Base-by-base conservation (phyloP, 768 basidiomycete species). In the Podaxis carcinomalis region DNA sequence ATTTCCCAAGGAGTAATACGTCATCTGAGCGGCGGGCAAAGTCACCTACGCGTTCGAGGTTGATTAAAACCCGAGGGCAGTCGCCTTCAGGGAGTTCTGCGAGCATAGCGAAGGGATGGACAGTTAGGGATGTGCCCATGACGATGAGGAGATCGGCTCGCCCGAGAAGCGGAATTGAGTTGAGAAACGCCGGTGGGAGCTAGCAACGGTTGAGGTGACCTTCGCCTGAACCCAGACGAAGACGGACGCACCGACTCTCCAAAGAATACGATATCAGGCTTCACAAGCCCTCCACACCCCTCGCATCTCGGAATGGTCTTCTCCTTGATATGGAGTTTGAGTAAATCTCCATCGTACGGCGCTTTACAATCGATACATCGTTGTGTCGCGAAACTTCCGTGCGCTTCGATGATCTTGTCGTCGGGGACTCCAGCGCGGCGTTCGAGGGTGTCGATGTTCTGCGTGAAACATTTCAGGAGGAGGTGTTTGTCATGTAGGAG, bases 211-310 rank as follows among this genome's bases (percentile, higher is more conserved):
- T 37, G 44, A 59, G 42, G 10, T 6, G 13, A 5, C n/a, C 47
- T 11, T 9, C 42, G 0, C 42, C 5, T 13, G 16, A 16, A 0
- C 42, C 1, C 14, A 5, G 39, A 40, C n/a, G 7, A 53, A 61
- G 39, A 49, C 19, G 27, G 14, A 75, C 86, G 35, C 68, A 90
- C 87, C 39, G 80, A 69, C 74, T 93, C 90, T 23, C 95, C 93
- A 67, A 96, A 96, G 74, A 96, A 95, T 9, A 96, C 92, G 46
- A 96, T 96, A 68, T 96, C 91, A n/a, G 93, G 93, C 72, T 95
- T 94, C 14, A 95, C 87, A 40, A 92, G 77, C 0, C 92, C 93
- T 1, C 75, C 76, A 64, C 93, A 94, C 3, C 60, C 61, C 28
- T 71, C 71, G 69, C 96, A 98, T 51, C 75, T 79, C 5, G 94